Percentiles rank a stretch among this genome's conserved stretches.
These are phyloP conservation scores for Secale cereale DNA, from an alignment of 176 grass and related monocot genomes.

Conservation along the genomic window DNA sequence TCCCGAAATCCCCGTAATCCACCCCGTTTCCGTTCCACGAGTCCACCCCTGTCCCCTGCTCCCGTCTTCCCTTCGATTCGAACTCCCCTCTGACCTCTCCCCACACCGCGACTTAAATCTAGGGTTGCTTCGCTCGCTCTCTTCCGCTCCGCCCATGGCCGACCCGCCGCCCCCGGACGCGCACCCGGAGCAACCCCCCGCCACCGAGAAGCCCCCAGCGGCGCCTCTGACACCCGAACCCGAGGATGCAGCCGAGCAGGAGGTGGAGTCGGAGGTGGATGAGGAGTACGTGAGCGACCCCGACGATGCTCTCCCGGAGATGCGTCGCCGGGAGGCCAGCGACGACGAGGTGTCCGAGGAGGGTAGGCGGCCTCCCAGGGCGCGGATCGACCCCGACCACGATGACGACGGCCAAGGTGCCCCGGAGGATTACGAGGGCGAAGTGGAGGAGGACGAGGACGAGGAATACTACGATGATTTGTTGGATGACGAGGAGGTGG, in stretches of 20 bases:
- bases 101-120: constrained; percentile 39
- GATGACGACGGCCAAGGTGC: constrained; percentile 81
- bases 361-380: constrained; percentile 30
- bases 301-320: constrained; percentile 67
- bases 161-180: constrained; percentile 30
- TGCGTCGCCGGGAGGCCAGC: constrained; percentile 85
- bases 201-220: constrained; percentile 13
- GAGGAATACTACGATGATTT: constrained; percentile 49
- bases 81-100: constrained; percentile 28
- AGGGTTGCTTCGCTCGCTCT: constrained; percentile 38
- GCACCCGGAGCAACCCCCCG: constrained; percentile 2
- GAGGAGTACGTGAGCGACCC: constrained; percentile 90
- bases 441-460: constrained; percentile 50
- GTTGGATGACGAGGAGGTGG: constrained; percentile 34
- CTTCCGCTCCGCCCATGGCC: constrained; percentile 28
- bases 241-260: constrained; percentile 33
- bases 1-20: neutral
- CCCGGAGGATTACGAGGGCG: constrained; percentile 60
- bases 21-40: constrained; percentile 14
- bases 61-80: constrained; percentile 16
- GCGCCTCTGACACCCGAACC: constrained; percentile 27
- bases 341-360: constrained; percentile 85
- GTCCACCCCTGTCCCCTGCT: neutral
- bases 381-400: constrained; percentile 52
- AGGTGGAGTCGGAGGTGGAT: constrained; percentile 16